phyloP scores from a whole-genome alignment of 1,139 yeast species.

The Hyphopichia buzzinii region DNA sequence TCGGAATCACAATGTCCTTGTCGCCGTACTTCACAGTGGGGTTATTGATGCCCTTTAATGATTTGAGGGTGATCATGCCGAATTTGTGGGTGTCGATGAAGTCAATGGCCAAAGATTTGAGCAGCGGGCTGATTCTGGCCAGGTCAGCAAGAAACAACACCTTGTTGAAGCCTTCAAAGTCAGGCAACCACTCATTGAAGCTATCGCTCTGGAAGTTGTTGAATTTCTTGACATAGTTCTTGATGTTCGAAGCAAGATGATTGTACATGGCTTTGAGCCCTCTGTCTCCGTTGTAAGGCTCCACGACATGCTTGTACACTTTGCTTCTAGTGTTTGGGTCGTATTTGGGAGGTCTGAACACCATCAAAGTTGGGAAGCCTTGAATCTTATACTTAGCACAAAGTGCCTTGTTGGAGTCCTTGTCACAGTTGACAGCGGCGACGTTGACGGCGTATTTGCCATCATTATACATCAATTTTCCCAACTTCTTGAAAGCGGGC shows the following conservation, averaged over 20 bases:
- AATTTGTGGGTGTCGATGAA: slow-evolving; percentile 42
- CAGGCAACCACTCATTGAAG: slow-evolving; percentile 28
- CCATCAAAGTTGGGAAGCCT: slow-evolving; percentile 81
- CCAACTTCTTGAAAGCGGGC: slow-evolving; percentile 61
- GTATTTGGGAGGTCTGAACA: slow-evolving; percentile 78
- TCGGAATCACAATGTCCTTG: slow-evolving; percentile 19
- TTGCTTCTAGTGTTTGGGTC: slow-evolving; percentile 15
- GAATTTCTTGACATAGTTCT: slow-evolving; percentile 66
- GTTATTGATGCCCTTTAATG: slow-evolving; percentile 9
- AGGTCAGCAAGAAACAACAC: slow-evolving; percentile 48
- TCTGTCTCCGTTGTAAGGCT: slow-evolving; percentile 70
- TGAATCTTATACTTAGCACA: slow-evolving; percentile 67
- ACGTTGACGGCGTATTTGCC: slow-evolving; percentile 62
- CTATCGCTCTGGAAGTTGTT: slow-evolving; percentile 22
- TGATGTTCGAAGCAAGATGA: slow-evolving; percentile 59
- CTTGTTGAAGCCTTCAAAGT: slow-evolving; percentile 19
- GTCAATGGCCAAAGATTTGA: slow-evolving; percentile 76
- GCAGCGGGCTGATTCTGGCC: slow-evolving; percentile 54
- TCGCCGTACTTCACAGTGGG: slow-evolving; percentile 13
- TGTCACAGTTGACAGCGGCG: slow-evolving; percentile 87
- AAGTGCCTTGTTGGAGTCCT: slow-evolving; percentile 58
- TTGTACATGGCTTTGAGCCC: slow-evolving; percentile 56
- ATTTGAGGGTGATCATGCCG: slow-evolving; percentile 20
- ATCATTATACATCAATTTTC: slow-evolving; percentile 48
- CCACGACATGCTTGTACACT: slow-evolving; percentile 50